These are phyloP conservation scores for Cydonia oblonga DNA, from an alignment of 331 rosid species.

Conservation along the genomic window DNA sequence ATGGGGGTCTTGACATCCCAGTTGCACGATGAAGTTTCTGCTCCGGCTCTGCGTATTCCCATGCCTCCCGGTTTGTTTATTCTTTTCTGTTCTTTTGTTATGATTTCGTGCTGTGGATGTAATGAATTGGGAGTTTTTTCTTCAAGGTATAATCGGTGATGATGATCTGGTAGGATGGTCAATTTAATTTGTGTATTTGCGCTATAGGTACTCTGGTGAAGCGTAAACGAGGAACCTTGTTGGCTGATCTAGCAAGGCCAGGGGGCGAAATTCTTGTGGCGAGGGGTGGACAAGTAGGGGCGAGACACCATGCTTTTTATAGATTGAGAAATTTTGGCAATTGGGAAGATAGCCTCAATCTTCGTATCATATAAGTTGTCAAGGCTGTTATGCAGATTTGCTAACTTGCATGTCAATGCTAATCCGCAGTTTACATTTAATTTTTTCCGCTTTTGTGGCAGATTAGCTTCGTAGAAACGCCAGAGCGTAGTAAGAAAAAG, in stretches of 20 bases:
- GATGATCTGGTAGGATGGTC: not conserved
- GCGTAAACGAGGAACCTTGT: slow-evolving; percentile 65
- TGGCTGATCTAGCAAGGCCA: slow-evolving; percentile 67
- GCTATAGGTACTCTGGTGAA: slow-evolving; percentile 73
- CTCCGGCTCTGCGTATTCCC: slow-evolving; percentile 66
- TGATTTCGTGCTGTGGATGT: not conserved
- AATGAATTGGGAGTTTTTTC: slow-evolving; percentile 2
- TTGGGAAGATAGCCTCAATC: not conserved
- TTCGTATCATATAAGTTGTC: not conserved
- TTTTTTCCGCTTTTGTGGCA: slow-evolving; percentile 13
- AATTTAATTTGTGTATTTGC: not conserved
- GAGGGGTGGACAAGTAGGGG: slow-evolving; percentile 98
- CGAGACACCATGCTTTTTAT: slow-evolving; percentile 16
- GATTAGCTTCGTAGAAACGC: slow-evolving; percentile 75
- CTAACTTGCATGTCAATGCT: not conserved
- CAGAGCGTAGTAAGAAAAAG: slow-evolving; percentile 47
- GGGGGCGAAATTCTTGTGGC: slow-evolving; percentile 86
- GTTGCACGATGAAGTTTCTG: slow-evolving; percentile 43
- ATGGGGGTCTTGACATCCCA: slow-evolving; percentile 69
- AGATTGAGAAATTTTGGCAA: slow-evolving; percentile 36
- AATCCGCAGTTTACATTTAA: not conserved
- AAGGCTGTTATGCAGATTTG: not conserved
- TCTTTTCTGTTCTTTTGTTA: not conserved
- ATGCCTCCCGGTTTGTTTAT: slow-evolving; percentile 84
- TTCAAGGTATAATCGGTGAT: not conserved